A percentile compares a stretch with the other conserved stretches of the same genome.
phyloP scores from a whole-genome alignment of 495 filamentous ascomycete genomes.

The Podospora pseudocomata region DNA sequence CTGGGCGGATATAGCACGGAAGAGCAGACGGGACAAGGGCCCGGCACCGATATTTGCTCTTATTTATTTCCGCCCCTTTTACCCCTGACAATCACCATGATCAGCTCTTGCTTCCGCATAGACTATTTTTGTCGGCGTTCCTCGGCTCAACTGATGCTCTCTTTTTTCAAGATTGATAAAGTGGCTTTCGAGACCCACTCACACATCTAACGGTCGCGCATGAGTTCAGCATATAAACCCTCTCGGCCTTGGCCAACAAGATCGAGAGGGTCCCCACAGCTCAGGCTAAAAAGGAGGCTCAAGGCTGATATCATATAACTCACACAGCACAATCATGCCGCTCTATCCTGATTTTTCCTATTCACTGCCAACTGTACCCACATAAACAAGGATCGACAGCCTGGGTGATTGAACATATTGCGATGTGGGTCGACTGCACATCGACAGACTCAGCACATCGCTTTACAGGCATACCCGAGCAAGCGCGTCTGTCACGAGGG shows the following conservation, averaged over 20 bases:
- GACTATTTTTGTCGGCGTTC: neutral
- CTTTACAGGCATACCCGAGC: neutral
- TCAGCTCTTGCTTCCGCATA: neutral
- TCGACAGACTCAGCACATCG: neutral
- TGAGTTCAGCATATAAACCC: neutral
- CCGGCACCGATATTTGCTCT: neutral
- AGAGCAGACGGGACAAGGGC: neutral
- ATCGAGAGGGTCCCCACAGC: constrained; percentile 1
- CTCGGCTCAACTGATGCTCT: neutral
- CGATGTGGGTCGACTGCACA: neutral
- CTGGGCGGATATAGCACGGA: neutral
- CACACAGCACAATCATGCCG: neutral
- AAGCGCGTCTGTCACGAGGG: neutral
- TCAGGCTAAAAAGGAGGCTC: constrained; percentile 21
- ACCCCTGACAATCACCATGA: neutral
- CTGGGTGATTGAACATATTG: neutral
- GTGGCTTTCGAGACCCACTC: neutral
- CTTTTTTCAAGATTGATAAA: neutral
- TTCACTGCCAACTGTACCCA: neutral
- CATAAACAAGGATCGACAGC: neutral
- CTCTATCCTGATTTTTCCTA: neutral
- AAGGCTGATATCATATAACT: constrained; percentile 8
- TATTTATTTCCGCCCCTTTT: neutral
- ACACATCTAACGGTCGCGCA: neutral
- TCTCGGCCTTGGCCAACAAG: neutral